Evolutionary conservation across 805 yeast species (phyloP), one percentile per base, ranked within the genome.

Genomic region (Schwanniomyces vanrijiae): DNA sequence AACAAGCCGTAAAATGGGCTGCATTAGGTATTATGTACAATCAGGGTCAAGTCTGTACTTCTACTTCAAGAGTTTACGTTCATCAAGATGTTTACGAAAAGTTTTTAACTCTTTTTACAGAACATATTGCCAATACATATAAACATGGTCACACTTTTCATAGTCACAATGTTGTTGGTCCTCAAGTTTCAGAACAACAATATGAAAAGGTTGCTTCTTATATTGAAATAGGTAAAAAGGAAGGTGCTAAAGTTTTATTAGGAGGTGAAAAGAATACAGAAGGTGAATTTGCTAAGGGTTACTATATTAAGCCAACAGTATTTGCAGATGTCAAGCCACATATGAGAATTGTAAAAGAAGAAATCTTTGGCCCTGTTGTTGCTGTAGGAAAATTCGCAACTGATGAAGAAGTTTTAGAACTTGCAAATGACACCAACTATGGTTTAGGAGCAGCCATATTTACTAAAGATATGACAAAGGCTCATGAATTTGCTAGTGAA

Each of bases 331-430:
- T 86, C 42, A 76, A 73, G 45, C 83, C 84, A 51, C 64, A 75
- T 26, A 83, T 84, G 81, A 72, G 77, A 49, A 80, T 89, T 43
- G 86, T 84, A 47, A 76, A 76, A 54, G 96, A 89, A 66, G 96
- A 89, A 68, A 88, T 89, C 48, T 89, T 89, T 65, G 96, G 96
- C 16, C 96, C 96, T 13, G 96, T 89, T 28, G 89, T 84, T 21
- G 75, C 82, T 6, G 73, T 86, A 29, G 80, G 84, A 47, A 81
- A 79, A 65, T 89, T 89, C 69, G 61, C 70, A 31, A 71, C 82
- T 25, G 86, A 82, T 53, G 85, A 81, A 42, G 91, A 88, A 59
- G 96, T 82, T 4, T 52, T 89, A 22, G 69, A 65, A 51, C 75
- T 75, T 49, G 95, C 95, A 55, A 89, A 89, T 65, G 80, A 79